phyloP scores from a whole-genome alignment of 305 asterid species.

The Fraxinus baroniana region DNA sequence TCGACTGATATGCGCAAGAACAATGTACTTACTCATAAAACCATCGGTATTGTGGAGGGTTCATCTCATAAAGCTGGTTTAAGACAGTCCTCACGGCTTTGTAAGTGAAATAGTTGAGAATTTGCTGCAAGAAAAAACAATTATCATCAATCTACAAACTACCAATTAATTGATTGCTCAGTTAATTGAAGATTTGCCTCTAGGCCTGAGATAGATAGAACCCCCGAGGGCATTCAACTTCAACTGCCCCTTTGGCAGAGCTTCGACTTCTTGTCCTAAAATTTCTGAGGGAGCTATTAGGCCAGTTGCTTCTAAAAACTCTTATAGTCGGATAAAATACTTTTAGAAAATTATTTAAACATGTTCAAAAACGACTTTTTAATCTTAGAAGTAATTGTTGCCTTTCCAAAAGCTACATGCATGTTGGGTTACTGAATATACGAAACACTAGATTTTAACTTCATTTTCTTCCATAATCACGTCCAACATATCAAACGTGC shows the following conservation, averaged over 20 bases:
- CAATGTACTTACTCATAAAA: slow-evolving; percentile 61
- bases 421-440: neutral
- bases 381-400: neutral
- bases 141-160: neutral
- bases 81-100: slow-evolving; percentile 88
- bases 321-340: neutral
- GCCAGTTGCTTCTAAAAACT: neutral
- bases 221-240: neutral
- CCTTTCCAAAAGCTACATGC: neutral
- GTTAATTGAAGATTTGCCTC: neutral
- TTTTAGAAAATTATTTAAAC: neutral
- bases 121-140: slow-evolving; percentile 51
- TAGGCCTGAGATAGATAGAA: neutral
- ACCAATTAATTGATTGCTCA: neutral
- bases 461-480: neutral
- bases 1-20: neutral
- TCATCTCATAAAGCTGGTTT: slow-evolving; percentile 85
- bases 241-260: neutral
- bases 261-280: neutral
- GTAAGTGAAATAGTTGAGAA: slow-evolving; percentile 70
- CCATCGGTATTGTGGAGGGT: slow-evolving; percentile 86
- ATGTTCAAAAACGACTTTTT: neutral
- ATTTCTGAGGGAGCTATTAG: neutral
- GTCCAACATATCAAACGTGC: neutral
- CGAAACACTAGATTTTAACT: neutral